Base-by-base conservation (phyloP, 1,284 basidiomycete genomes). In the Cryptococcus amylolentus region DNA sequence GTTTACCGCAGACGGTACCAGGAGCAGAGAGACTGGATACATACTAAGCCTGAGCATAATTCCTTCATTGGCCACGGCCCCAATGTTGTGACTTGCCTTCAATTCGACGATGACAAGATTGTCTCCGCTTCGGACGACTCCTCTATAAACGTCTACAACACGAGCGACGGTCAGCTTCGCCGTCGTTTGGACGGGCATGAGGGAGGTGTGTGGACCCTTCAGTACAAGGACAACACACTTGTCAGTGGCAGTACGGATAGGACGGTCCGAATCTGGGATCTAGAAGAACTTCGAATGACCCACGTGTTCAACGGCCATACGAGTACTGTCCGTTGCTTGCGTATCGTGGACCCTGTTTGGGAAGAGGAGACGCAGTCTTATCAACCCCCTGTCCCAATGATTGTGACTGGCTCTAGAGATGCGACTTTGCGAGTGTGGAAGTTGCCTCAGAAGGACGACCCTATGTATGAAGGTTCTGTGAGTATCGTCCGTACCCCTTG, bases 191-290 rank as follows among this genome's bases (percentile, higher is more conserved):
- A 88, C 56, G 93, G 93, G 2, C 94, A 97, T 70, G 89, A 93
- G 69, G 93, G 93, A 43, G 93, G 94, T 37, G 91, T 97, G 2
- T 97, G 93, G 93, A 93, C 94, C 8, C 80, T 97, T 20, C 76
- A 81, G 64, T 81, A 80, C 64, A 86, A 88, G 71, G 79, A 77
- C 47, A 88, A 95, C 69, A 88, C 86, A 1, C 84, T 97, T 12
- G 93, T 97, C 60, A 91, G 88, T 60, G 94, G 93, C 18, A 91
- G 89, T 38, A 97, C 94, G 5, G 93, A 97, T 78, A 85, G 93
- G 37, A 95, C 91, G 1, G 89, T 97, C 41, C 84, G 94, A 45
- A 88, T 96, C 49, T 97, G 94, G 94, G 87, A 95, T 73, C 80
- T 96, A 51, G 79, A 83, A 38, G 86, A 84, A 9, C 88, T 88